A percentile compares a stretch with the other conserved stretches of the same genome.
Evolutionary conservation across 2,329 filamentous ascomycete genomes (phyloP).

Genomic region (Aspergillus sp.): DNA sequence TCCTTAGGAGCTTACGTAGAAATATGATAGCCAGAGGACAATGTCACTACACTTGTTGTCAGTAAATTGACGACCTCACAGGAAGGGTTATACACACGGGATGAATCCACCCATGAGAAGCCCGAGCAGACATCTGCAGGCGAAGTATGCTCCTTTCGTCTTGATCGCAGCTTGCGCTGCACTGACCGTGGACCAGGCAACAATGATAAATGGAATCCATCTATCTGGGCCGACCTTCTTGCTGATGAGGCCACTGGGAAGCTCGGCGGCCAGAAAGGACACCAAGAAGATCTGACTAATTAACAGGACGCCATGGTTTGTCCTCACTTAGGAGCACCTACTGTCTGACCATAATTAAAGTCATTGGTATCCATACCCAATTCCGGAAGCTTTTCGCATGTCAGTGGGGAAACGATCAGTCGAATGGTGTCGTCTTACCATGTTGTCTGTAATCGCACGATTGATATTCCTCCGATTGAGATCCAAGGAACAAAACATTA

Average conservation of each 20-base stretch:
- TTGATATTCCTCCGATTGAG: conserved; percentile 28
- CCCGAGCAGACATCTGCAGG: conserved; percentile 46
- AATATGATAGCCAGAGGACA: conserved; percentile 49
- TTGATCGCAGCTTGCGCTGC: conserved; percentile 27
- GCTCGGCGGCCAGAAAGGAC: conserved; percentile 29
- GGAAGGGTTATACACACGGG: not conserved
- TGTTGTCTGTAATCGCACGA: conserved; percentile 26
- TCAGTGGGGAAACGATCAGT: no score
- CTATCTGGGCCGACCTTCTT: conserved; percentile 28
- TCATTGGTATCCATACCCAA: conserved; percentile 30
- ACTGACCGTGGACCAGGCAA: conserved; percentile 25
- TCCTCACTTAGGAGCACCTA: not conserved
- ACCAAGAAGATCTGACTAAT: conserved; percentile 22
- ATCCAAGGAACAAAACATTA: conserved; percentile 45
- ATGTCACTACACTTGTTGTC: conserved; percentile 29
- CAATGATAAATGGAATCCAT: conserved; percentile 31
- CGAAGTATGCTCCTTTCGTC: conserved; percentile 39
- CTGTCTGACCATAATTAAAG: conserved; percentile 29
- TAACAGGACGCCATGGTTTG: no score
- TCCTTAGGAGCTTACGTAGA: not conserved
- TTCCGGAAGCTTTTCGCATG: conserved; percentile 17
- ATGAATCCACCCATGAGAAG: conserved; percentile 54
- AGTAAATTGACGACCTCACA: not conserved
- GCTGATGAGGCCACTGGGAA: conserved; percentile 31
- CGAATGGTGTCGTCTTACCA: conserved; percentile 4